These are phyloP conservation scores for Cantharellus anzutake DNA, from an alignment of 768 basidiomycete species.

Conservation along the genomic window DNA sequence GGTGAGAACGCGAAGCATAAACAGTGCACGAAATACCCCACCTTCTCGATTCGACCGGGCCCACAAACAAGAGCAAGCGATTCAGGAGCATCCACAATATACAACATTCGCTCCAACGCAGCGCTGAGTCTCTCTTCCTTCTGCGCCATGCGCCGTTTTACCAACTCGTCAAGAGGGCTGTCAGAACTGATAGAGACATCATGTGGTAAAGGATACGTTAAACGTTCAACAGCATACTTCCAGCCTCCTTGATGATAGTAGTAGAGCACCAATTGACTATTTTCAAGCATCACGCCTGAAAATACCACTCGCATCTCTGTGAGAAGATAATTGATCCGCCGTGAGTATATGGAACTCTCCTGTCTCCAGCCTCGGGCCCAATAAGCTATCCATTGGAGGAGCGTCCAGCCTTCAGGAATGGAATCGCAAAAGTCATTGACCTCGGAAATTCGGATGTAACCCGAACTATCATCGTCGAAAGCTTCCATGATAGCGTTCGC, in stretches of 20 bases:
- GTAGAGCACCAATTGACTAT: not conserved
- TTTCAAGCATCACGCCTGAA: not conserved
- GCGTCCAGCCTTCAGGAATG: conserved; percentile 1
- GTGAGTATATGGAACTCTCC: not conserved
- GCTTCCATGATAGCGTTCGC: not conserved
- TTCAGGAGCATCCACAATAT: not conserved
- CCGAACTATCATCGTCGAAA: not conserved
- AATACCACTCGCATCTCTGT: not conserved
- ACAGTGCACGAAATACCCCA: not conserved
- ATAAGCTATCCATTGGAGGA: not conserved
- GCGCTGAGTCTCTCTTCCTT: not conserved
- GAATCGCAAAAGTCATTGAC: not conserved
- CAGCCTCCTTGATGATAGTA: not conserved
- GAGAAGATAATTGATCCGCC: not conserved
- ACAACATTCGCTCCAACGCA: not conserved
- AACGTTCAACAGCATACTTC: not conserved
- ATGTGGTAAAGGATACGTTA: not conserved
- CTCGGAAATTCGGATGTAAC: not conserved
- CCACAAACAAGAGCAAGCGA: not conserved
- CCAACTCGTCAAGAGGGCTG: not conserved
- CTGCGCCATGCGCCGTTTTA: not conserved
- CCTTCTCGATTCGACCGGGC: not conserved
- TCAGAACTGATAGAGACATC: not conserved
- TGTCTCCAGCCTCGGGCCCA: not conserved
- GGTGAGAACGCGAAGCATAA: not conserved